Conservation (phyloP, 2,329 filamentous ascomycete species). For the Uncinocarpus reesii region DNA sequence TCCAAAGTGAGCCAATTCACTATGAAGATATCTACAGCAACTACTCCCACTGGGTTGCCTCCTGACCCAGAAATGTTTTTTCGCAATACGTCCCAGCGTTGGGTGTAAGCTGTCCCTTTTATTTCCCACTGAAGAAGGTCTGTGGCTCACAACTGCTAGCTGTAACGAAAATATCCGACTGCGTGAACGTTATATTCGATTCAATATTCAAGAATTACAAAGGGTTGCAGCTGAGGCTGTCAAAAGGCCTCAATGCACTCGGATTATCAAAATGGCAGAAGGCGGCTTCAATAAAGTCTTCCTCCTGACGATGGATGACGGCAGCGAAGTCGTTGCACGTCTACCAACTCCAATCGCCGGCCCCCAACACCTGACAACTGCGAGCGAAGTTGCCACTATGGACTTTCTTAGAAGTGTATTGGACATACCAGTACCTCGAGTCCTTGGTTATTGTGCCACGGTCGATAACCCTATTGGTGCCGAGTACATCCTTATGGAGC, state of each 20-base stretch:
- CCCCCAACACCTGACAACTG: slow-evolving; percentile 22
- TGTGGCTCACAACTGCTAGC: background rate
- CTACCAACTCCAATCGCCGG: slow-evolving; percentile 23
- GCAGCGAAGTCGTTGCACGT: slow-evolving; percentile 20
- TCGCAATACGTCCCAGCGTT: slow-evolving; percentile 8
- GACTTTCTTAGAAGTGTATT: slow-evolving; percentile 22
- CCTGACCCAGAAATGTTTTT: no score
- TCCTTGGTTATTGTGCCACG: slow-evolving; percentile 29
- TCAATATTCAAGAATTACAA: slow-evolving; percentile 12
- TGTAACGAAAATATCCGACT: slow-evolving; percentile 13
- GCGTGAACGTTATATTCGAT: slow-evolving; percentile 12
- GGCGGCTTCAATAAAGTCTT: slow-evolving; percentile 25
- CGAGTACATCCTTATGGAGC: slow-evolving; percentile 37
- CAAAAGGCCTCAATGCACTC: slow-evolving; percentile 5
- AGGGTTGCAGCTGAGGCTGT: slow-evolving; percentile 6
- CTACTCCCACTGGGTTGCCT: no score
- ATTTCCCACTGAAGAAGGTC: no score
- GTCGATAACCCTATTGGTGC: slow-evolving; percentile 32
- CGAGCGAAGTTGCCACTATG: slow-evolving; percentile 34
- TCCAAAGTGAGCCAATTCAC: no score
- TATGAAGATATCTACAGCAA: no score
- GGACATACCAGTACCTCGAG: slow-evolving; percentile 29
- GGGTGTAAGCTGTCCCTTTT: slow-evolving; percentile 7
- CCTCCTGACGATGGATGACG: slow-evolving; percentile 20
- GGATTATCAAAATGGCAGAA: slow-evolving; percentile 24